These are phyloP conservation scores for Elaphomyces granulatus DNA, from an alignment of 495 filamentous ascomycete genomes.

Conservation along the genomic window DNA sequence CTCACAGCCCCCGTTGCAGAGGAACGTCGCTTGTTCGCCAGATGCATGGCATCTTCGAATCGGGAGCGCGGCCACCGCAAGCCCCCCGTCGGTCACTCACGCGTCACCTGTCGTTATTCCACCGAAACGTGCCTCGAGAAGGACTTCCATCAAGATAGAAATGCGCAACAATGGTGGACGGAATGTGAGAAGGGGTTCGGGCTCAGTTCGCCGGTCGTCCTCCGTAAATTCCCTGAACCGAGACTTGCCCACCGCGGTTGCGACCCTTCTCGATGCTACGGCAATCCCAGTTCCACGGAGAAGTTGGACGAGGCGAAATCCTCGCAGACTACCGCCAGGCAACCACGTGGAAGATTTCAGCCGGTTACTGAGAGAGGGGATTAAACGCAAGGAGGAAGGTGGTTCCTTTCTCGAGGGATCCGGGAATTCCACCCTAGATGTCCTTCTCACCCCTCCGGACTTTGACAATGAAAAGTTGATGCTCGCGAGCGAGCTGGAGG, in stretches of 20 bases:
- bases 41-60: constrained; percentile 5
- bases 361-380: constrained; percentile 27
- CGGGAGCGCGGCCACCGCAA: constrained; percentile 1
- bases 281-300: constrained; percentile 29
- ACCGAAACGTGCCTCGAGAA: constrained; percentile 22
- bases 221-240: constrained; percentile 21
- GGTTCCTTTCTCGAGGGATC: constrained; percentile 15
- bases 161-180: not conserved
- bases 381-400: constrained; percentile 21
- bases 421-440: constrained; percentile 24
- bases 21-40: not conserved
- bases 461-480: constrained; percentile 23
- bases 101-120: constrained; percentile 32
- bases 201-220: constrained; percentile 17
- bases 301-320: constrained; percentile 17
- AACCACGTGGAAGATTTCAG: constrained; percentile 35
- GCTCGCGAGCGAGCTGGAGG: constrained; percentile 24
- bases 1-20: not conserved
- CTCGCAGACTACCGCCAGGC: constrained; percentile 25
- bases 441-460: constrained; percentile 34
- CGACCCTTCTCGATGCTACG: constrained; percentile 32
- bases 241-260: constrained; percentile 22
- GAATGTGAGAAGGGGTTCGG: not conserved
- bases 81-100: constrained; percentile 6
- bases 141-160: constrained; percentile 9